Base-by-base conservation (phyloP, 495 filamentous ascomycete species). In the Xylaria palmicola region DNA sequence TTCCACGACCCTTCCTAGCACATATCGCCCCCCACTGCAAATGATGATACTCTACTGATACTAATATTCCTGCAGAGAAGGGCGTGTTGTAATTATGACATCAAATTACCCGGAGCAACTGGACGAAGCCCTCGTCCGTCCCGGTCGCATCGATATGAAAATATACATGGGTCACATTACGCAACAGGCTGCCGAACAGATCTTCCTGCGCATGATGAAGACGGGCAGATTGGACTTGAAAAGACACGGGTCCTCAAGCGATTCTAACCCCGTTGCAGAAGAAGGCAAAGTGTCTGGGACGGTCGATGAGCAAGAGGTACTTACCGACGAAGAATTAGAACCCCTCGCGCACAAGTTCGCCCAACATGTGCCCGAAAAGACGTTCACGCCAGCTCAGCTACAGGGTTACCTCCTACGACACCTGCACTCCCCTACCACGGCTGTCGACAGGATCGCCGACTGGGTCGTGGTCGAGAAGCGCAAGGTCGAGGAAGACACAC, bases 71-170 rank as follows among this genome's bases (percentile, higher is more conserved):
- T 12, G 6, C 6, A 50, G 48, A 9, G 84, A 88, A 65, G 85
- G 86, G 20, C 79, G 83, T 6, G 82, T 88, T 22, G 75, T 88
- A n/a, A 79, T 88, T 29, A 88, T 88, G 85, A 88, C 86, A 1
- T 84, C 86, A 26, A 88, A 88, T 59, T 77, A 83, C 53, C 75
- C 78, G 0, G 82, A 86, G 15, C 77, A 77, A 49, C 75, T 88
- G 0, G 86, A 88, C 51, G 67, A 78, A 15, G 85, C 86, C 1
- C 75, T 88, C 2, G 75, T 86, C 26, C 81, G 85, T 4, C 83
- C 83, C 13, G 85, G 85, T 0, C 78, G 86, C 9, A 81, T 88
- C 8, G 86, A 88, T 59, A 75, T 82, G 73, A 77, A 77, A 26
- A 75, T 87, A 49, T 64, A 68, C 10, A 83, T 88, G 58, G 72